A percentile compares a stretch with the other conserved stretches of the same genome.
phyloP scores from a whole-genome alignment of 192 early-diverging fungal species.

The Backusella westeae region DNA sequence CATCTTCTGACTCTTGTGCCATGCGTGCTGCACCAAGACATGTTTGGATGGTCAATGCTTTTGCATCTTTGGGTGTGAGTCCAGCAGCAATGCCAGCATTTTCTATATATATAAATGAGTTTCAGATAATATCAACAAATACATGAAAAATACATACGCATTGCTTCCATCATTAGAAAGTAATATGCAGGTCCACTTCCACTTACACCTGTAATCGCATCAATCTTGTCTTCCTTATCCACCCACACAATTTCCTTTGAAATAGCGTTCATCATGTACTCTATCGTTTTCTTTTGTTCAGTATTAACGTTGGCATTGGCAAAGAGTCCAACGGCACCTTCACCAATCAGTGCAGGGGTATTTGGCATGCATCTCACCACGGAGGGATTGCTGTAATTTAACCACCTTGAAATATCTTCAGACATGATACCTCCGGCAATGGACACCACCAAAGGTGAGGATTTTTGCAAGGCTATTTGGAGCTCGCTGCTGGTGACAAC shows the following conservation, averaged over 20 bases:
- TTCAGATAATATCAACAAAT: background rate
- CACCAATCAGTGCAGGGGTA: constrained; percentile 83
- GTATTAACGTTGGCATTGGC: constrained; percentile 59
- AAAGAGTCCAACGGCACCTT: constrained; percentile 87
- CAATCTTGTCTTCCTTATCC: constrained; percentile 68
- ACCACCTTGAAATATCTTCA: constrained; percentile 74
- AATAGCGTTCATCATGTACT: constrained; percentile 70
- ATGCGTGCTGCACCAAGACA: constrained; percentile 89
- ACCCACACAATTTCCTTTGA: constrained; percentile 84
- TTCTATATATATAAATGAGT: constrained; percentile 63
- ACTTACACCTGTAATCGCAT: constrained; percentile 83
- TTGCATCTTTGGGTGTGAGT: constrained; percentile 67
- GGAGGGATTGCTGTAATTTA: constrained; percentile 27
- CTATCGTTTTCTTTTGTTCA: constrained; percentile 63
- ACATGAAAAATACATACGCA: constrained; percentile 43
- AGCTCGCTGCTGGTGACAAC: constrained; percentile 60
- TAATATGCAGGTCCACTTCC: constrained; percentile 96
- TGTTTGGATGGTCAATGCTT: constrained; percentile 84
- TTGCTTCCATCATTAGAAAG: constrained; percentile 88
- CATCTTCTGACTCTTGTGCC: constrained; percentile 67
- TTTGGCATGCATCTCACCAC: constrained; percentile 93
- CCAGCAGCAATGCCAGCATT: constrained; percentile 77
- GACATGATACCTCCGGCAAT: constrained; percentile 88
- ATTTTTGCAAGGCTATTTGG: constrained; percentile 46
- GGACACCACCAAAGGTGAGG: constrained; percentile 72